These are phyloP conservation scores for Calonectria pauciramosa DNA, from an alignment of 2,329 filamentous ascomycete species.

Conservation along the genomic window DNA sequence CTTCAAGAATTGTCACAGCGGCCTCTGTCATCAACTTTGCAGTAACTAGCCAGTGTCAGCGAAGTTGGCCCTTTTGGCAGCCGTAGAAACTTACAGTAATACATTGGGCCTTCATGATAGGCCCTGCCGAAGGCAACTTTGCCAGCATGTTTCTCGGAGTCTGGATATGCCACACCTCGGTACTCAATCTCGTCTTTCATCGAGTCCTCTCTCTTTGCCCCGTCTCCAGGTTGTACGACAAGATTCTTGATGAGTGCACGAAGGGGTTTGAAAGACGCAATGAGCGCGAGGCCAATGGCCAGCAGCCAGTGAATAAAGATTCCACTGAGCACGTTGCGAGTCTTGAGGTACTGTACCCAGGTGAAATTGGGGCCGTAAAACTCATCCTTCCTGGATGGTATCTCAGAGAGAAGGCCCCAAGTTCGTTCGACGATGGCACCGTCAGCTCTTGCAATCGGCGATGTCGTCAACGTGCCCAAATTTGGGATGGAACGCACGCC, in stretches of 20 bases:
- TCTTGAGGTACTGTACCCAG: constrained; percentile 67
- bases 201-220: constrained; percentile 64
- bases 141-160: constrained; percentile 56
- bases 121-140: constrained; percentile 70
- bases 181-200: constrained; percentile 74
- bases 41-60: constrained; percentile 65
- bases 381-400: constrained; percentile 58
- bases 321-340: constrained; percentile 64
- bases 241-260: constrained; percentile 59
- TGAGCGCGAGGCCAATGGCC: constrained; percentile 57
- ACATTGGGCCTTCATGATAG: constrained; percentile 72
- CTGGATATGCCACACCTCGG: constrained; percentile 74
- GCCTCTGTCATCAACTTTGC: constrained; percentile 74
- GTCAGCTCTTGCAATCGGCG: constrained; percentile 64
- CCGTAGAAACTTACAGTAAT: constrained; percentile 67
- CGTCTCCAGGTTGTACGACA: constrained; percentile 68
- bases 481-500: constrained; percentile 64
- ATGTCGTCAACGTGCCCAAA: constrained; percentile 70
- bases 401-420: constrained; percentile 71
- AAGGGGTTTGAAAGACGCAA: constrained; percentile 61
- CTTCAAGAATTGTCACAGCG: constrained; percentile 75
- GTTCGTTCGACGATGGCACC: constrained; percentile 69
- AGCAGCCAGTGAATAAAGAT: constrained; percentile 65
- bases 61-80: neutral
- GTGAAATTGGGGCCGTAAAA: constrained; percentile 74